Evolutionary conservation across 164 flowering plant species (phyloP).

Genomic region (Cinnamomum micranthum): DNA sequence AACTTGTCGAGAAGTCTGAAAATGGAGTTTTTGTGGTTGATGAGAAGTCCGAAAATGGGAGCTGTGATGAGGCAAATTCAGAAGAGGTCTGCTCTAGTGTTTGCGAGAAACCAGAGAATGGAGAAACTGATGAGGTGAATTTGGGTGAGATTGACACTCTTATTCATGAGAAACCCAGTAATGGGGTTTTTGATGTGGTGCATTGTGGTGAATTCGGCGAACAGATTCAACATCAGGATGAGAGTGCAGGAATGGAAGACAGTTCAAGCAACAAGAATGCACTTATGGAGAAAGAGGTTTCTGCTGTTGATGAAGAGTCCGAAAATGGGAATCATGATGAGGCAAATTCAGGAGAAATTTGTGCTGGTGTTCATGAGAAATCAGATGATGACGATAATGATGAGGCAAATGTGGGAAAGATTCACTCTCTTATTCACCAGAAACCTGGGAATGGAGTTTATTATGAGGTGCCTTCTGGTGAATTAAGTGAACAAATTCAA

Average conservation of each 20-base stretch:
- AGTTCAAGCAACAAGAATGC: background rate
- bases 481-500: constrained; percentile 4
- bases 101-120: constrained; percentile 23
- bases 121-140: constrained; percentile 9
- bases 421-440: background rate
- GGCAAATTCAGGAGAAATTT: constrained; percentile 3
- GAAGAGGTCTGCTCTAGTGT: constrained; percentile 9
- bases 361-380: constrained; percentile 16
- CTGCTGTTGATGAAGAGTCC: background rate
- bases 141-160: constrained; percentile 1
- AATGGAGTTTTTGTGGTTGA: no score
- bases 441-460: background rate
- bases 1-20: no score
- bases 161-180: background rate
- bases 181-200: constrained; percentile 14
- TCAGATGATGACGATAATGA: constrained; percentile 20
- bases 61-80: background rate
- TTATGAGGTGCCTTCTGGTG: constrained; percentile 20
- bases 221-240: constrained; percentile 18
- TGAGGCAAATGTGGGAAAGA: constrained; percentile 4
- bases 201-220: constrained; percentile 7
- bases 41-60: constrained; percentile 2
- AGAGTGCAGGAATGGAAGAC: constrained; percentile 1
- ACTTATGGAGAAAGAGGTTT: constrained; percentile 15
- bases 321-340: constrained; percentile 4